These are phyloP conservation scores for Scedosporium dehoogii DNA, from an alignment of 2,329 filamentous ascomycete species.

Conservation along the genomic window DNA sequence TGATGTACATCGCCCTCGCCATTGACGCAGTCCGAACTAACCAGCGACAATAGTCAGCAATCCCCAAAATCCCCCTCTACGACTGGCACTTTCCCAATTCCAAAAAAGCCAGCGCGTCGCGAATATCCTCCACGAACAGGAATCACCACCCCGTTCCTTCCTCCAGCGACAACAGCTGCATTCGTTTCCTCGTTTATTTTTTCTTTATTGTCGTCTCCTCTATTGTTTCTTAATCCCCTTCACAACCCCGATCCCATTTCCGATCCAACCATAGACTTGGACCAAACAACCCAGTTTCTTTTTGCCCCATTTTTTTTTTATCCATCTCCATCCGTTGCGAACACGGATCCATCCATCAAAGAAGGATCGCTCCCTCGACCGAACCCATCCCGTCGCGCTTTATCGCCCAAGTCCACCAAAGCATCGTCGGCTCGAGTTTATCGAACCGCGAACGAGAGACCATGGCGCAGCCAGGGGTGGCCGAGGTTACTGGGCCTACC, in stretches of 20 bases:
- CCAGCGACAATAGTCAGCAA: constrained; percentile 1
- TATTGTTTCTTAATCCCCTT: background rate
- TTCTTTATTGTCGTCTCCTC: background rate
- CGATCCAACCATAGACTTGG: background rate
- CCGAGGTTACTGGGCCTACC: constrained; percentile 30
- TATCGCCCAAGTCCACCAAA: constrained; percentile 12
- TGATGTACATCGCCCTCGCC: background rate
- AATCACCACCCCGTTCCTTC: background rate
- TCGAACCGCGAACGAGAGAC: constrained; percentile 4
- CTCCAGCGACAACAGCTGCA: background rate
- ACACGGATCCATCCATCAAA: background rate
- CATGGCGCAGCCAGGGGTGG: constrained; percentile 32
- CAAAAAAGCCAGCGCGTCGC: background rate
- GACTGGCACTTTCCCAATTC: background rate
- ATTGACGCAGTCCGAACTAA: background rate
- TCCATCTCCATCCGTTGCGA: background rate
- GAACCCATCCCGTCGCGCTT: constrained; percentile 13
- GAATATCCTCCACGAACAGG: background rate
- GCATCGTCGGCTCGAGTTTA: constrained; percentile 12
- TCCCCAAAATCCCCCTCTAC: background rate
- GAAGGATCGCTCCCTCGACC: background rate
- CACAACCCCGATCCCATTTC: background rate
- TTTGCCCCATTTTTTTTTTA: background rate
- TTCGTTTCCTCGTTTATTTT: background rate
- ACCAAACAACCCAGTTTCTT: background rate